phyloP scores from a whole-genome alignment of 2,329 filamentous ascomycete genomes.

The Neopestalotiopsis rosae region DNA sequence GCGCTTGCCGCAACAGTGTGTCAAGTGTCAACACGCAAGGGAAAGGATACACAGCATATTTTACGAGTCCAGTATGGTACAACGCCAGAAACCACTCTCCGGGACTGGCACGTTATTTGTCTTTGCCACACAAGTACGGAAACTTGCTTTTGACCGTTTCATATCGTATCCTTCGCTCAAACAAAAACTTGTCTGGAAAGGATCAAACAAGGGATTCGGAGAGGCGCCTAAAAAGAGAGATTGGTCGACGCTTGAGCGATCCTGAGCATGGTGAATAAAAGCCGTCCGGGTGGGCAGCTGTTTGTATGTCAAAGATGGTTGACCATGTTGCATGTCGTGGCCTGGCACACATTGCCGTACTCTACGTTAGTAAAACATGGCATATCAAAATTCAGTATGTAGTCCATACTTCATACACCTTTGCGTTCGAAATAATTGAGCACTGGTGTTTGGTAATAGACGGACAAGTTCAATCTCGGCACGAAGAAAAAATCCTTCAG shows the following conservation, averaged over 20 bases:
- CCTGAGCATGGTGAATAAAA: background rate
- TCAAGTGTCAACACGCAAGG: background rate
- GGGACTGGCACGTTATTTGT: background rate
- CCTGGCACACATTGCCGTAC: background rate
- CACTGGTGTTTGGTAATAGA: conserved; percentile 72
- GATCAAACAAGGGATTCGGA: background rate
- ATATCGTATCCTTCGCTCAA: background rate
- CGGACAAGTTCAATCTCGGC: conserved; percentile 49
- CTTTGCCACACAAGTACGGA: background rate
- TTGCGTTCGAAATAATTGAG: conserved; percentile 39
- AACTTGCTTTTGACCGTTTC: background rate
- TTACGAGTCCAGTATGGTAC: background rate
- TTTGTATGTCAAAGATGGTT: too few relatives aligned
- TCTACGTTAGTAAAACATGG: background rate
- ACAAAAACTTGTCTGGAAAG: background rate
- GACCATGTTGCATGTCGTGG: too few relatives aligned
- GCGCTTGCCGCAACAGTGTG: background rate
- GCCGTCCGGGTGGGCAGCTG: too few relatives aligned
- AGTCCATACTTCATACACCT: conserved; percentile 69
- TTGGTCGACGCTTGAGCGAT: background rate
- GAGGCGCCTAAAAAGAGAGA: background rate
- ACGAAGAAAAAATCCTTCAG: conserved; percentile 56
- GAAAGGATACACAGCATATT: background rate
- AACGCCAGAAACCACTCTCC: background rate
- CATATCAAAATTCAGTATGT: conserved; percentile 44